Percentiles rank a stretch among this genome's conserved stretches.
These are phyloP conservation scores for Tolypocladium sp. DNA, from an alignment of 2,329 filamentous ascomycete species.

Conservation along the genomic window DNA sequence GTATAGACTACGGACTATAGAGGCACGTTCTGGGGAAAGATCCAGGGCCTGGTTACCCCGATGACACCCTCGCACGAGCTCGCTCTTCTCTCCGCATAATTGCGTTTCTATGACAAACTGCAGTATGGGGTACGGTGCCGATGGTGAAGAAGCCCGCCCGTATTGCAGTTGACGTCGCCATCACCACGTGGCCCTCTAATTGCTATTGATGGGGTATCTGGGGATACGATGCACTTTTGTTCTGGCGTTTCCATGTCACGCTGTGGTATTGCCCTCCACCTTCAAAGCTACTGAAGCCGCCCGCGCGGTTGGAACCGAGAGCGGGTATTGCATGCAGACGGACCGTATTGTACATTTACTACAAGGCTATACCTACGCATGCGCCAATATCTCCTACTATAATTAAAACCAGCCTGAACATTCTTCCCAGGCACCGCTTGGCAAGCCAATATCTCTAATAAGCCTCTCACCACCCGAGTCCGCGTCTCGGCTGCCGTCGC, in stretches of 20 bases:
- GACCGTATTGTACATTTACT: neutral
- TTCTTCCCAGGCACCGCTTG: neutral
- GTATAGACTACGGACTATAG: no score
- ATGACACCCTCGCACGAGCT: neutral
- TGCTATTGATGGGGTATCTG: no score
- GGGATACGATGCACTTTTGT: no score
- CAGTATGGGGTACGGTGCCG: neutral
- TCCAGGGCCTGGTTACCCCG: neutral
- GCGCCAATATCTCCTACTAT: neutral
- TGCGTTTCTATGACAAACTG: neutral
- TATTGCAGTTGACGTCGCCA: neutral
- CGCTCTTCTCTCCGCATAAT: neutral
- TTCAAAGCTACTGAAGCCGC: no score
- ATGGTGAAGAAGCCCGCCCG: neutral
- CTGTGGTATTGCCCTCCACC: no score
- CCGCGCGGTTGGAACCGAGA: neutral
- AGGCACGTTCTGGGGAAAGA: neutral
- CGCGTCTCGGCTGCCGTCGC: neutral
- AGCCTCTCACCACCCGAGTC: neutral
- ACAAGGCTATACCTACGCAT: neutral
- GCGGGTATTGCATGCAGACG: neutral
- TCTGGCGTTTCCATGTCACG: no score
- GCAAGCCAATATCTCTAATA: neutral
- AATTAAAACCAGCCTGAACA: no score
- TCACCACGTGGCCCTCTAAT: neutral